phyloP scores from a whole-genome alignment of 177 flowering plant genomes.

The Vitis hybrid region DNA sequence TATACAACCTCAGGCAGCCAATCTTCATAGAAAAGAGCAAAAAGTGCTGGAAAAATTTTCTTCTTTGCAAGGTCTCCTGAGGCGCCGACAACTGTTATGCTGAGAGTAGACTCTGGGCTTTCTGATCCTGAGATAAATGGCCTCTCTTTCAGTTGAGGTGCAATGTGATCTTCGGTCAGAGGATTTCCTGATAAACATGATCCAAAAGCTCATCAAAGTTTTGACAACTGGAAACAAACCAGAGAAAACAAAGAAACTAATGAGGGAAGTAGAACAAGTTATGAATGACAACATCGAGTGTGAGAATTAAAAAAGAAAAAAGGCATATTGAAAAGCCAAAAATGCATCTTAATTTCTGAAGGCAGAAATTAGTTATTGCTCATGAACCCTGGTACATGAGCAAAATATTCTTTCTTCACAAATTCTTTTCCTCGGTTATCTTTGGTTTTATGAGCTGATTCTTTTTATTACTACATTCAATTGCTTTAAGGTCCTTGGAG shows the following conservation, averaged over 20 bases:
- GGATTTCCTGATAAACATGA: constrained; percentile 34
- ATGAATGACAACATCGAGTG: too few species aligned
- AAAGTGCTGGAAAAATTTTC: constrained; percentile 91
- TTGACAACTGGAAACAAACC: neutral
- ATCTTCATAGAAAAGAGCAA: constrained; percentile 78
- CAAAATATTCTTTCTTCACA: too few species aligned
- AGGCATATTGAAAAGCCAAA: too few species aligned
- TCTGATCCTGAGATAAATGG: constrained; percentile 16
- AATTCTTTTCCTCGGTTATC: too few species aligned
- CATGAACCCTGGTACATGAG: too few species aligned
- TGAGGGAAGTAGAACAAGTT: neutral
- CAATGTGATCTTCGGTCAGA: constrained; percentile 21
- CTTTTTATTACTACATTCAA: too few species aligned
- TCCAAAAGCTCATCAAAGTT: constrained; percentile 2
- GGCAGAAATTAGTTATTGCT: too few species aligned
- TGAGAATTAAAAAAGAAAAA: too few species aligned
- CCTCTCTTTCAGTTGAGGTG: constrained; percentile 22
- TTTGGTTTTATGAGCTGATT: too few species aligned
- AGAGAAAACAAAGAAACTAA: neutral
- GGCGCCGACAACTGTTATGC: constrained; percentile 84
- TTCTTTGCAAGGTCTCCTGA: constrained; percentile 90
- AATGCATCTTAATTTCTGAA: too few species aligned
- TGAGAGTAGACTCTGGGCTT: constrained; percentile 41
- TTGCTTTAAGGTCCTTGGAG: too few species aligned
- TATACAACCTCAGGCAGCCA: constrained; percentile 68